These are phyloP conservation scores for Lavandula angustifolia DNA, from an alignment of 257 asterid species.

Conservation along the genomic window DNA sequence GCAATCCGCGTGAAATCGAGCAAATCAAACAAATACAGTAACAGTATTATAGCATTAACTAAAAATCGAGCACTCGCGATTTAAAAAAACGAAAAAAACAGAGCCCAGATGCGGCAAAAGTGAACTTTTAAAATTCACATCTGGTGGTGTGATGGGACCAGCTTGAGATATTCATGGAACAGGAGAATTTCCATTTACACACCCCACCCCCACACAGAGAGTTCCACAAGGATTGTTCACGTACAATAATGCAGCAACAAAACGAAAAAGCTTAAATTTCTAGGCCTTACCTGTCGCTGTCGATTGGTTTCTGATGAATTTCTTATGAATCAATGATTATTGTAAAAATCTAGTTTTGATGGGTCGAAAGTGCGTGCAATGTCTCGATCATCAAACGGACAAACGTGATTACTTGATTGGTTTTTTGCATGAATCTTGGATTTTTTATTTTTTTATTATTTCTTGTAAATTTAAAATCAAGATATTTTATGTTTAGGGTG, in stretches of 20 bases:
- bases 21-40: slow-evolving; percentile 4
- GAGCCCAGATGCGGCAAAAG: slow-evolving; percentile 32
- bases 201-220: background rate
- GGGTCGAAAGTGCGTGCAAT: slow-evolving; percentile 20
- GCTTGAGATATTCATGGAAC: slow-evolving; percentile 24
- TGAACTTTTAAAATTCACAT: slow-evolving; percentile 18
- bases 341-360: background rate
- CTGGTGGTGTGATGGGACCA: slow-evolving; percentile 30
- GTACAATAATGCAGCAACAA: slow-evolving; percentile 31
- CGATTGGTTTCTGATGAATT: background rate
- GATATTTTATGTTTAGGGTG: too few relatives aligned
- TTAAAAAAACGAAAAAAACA: slow-evolving; percentile 21
- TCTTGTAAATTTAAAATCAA: too few relatives aligned
- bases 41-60: slow-evolving; percentile 1
- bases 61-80: slow-evolving; percentile 12
- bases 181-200: background rate
- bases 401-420: slow-evolving; percentile 11
- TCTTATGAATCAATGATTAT: background rate
- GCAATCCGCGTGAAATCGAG: slow-evolving; percentile 24
- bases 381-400: slow-evolving; percentile 25
- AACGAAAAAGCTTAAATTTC: background rate
- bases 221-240: slow-evolving; percentile 23
- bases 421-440: background rate
- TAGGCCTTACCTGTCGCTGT: too few relatives aligned
- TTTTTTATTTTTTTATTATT: too few relatives aligned